A percentile compares a stretch with the other conserved stretches of the same genome.
These are phyloP conservation scores for Tieghemostelium lacteum DNA, from an alignment of 78 protist genomes.

Conservation along the genomic window DNA sequence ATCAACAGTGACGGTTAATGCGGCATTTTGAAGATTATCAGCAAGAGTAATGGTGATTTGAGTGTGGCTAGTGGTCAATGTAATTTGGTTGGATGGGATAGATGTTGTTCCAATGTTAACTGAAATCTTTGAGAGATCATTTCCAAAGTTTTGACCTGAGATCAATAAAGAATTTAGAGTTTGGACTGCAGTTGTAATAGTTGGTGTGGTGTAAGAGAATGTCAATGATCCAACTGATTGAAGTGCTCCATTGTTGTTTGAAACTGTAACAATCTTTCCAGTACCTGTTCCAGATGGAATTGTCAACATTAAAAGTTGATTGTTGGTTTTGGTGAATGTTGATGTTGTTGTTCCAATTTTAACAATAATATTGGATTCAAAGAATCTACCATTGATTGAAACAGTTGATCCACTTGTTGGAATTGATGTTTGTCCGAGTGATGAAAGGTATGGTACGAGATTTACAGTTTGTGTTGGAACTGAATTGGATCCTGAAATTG, in stretches of 20 bases:
- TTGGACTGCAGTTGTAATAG: not conserved
- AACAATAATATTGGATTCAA: not conserved
- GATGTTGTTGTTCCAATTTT: not conserved
- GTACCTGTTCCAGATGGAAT: slow-evolving; percentile 9
- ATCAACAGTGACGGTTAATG: not conserved
- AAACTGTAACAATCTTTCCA: not conserved
- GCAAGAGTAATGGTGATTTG: not conserved
- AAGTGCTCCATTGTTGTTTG: not conserved
- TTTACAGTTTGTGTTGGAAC: not conserved
- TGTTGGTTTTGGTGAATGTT: not conserved
- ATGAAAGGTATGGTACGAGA: not conserved
- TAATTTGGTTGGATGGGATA: not conserved
- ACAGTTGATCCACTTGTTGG: not conserved
- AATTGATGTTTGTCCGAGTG: not conserved
- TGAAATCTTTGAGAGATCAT: not conserved
- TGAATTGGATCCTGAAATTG: not conserved
- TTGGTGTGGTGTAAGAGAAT: not conserved
- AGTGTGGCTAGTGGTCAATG: not conserved
- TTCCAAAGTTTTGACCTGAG: slow-evolving; percentile 19
- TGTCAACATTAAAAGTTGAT: not conserved
- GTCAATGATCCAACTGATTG: not conserved
- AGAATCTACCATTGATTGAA: not conserved
- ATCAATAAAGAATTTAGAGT: not conserved
- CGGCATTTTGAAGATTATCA: not conserved
- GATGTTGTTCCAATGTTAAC: not conserved